A percentile compares a stretch with the other conserved stretches of the same genome.
phyloP scores from a whole-genome alignment of 1,284 basidiomycete species.

The Ceratobasidium sp. region DNA sequence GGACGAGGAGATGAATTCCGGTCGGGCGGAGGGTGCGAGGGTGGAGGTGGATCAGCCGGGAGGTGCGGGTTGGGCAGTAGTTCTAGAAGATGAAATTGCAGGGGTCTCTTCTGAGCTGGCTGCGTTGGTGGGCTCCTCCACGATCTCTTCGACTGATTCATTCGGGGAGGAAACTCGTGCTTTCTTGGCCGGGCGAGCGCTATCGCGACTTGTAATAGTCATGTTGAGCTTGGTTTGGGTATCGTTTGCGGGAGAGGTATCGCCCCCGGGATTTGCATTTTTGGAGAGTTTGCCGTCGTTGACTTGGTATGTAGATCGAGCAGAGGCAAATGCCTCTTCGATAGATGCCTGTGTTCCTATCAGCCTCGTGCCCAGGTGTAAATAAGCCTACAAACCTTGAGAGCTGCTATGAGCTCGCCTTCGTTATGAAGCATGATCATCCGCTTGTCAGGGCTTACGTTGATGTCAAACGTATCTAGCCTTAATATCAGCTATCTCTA shows the following conservation, averaged over 20 bases:
- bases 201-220: constrained; percentile 27
- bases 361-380: neutral
- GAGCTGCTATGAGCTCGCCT: constrained; percentile 78
- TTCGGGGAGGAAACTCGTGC: constrained; percentile 34
- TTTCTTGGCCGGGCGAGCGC: constrained; percentile 15
- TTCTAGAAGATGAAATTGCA: neutral
- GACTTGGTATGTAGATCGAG: constrained; percentile 77
- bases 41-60: constrained; percentile 1
- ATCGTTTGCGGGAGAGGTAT: neutral
- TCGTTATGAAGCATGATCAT: constrained; percentile 95
- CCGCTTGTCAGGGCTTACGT: constrained; percentile 96
- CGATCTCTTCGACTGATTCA: neutral
- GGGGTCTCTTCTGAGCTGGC: neutral
- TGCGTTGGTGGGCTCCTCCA: constrained; percentile 7
- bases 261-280: neutral
- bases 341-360: constrained; percentile 63
- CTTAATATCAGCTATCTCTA: neutral
- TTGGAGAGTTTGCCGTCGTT: constrained; percentile 54
- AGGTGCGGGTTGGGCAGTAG: neutral
- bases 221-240: constrained; percentile 24
- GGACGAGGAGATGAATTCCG: constrained; percentile 21
- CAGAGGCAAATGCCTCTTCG: constrained; percentile 74
- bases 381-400: constrained; percentile 70
- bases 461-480: constrained; percentile 90
- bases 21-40: constrained; percentile 15